Evolutionary conservation across 2,329 filamentous ascomycete genomes (phyloP).

Genomic region (Atkinsonella hypoxylon): DNA sequence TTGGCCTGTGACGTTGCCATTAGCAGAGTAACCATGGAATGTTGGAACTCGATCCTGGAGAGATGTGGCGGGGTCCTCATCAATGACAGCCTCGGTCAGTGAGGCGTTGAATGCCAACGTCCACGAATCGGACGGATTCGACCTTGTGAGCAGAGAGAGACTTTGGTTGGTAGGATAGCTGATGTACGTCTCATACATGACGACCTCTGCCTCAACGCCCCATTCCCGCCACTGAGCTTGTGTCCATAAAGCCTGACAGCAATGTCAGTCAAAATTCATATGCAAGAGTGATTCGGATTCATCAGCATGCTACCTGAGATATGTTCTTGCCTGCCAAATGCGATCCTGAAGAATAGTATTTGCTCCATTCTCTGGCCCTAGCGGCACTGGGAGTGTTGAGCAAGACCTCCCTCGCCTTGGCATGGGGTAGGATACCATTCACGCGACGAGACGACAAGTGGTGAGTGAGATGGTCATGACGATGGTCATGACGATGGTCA

Average conservation of each 20-base stretch:
- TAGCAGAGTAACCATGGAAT: slow-evolving; percentile 92
- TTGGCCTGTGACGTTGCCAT: slow-evolving; percentile 76
- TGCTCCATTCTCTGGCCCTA: slow-evolving; percentile 57
- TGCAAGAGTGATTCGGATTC: background rate
- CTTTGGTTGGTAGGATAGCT: slow-evolving; percentile 66
- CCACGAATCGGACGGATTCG: slow-evolving; percentile 29
- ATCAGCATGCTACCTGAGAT: slow-evolving; percentile 40
- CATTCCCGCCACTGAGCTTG: slow-evolving; percentile 60
- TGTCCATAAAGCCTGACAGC: slow-evolving; percentile 57
- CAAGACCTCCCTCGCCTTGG: slow-evolving; percentile 43
- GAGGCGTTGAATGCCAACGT: slow-evolving; percentile 66
- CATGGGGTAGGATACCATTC: slow-evolving; percentile 25
- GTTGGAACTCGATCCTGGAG: slow-evolving; percentile 65
- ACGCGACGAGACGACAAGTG: slow-evolving; percentile 16
- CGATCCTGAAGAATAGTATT: slow-evolving; percentile 64
- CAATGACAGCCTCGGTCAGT: slow-evolving; percentile 71
- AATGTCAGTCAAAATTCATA: slow-evolving; percentile 1
- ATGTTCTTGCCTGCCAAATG: slow-evolving; percentile 70
- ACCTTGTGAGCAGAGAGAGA: slow-evolving; percentile 48
- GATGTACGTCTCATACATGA: slow-evolving; percentile 63
- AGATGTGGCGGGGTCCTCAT: slow-evolving; percentile 70
- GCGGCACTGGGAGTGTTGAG: slow-evolving; percentile 45
- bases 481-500: slow-evolving; percentile 20
- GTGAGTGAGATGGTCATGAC: slow-evolving; percentile 19
- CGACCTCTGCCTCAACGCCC: slow-evolving; percentile 52